A percentile compares a stretch with the other conserved stretches of the same genome.
Evolutionary conservation across 768 basidiomycete genomes (phyloP).

Genomic region (Artomyces pyxidatus): DNA sequence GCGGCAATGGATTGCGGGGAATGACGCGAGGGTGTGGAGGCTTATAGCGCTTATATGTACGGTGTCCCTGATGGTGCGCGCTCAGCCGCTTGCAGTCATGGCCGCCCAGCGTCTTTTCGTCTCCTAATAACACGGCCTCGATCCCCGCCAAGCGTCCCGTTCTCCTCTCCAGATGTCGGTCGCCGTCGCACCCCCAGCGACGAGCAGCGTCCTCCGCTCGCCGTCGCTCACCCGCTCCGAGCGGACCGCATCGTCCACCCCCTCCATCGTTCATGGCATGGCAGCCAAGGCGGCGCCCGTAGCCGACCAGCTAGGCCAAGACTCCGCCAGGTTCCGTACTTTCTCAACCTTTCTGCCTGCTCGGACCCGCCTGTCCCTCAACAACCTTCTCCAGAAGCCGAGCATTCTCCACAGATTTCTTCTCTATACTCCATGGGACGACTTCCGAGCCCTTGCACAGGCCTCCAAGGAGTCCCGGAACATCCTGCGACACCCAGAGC

Average conservation of each 20-base stretch:
- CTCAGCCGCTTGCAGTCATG: too few species aligned
- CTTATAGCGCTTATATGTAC: too few species aligned
- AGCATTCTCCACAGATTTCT: conserved; percentile 27
- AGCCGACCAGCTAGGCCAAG: not conserved
- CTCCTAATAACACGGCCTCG: too few species aligned
- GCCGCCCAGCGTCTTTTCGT: too few species aligned
- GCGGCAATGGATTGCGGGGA: too few species aligned
- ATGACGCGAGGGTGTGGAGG: too few species aligned
- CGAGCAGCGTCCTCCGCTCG: not conserved
- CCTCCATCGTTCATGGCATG: too few species aligned
- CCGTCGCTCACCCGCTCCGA: conserved; percentile 2
- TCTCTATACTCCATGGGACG: conserved; percentile 26
- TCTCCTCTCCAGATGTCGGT: not conserved
- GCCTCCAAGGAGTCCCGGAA: conserved; percentile 29
- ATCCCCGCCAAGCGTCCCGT: not conserved
- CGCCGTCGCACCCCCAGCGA: not conserved
- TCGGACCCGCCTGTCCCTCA: conserved; percentile 16
- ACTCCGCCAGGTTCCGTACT: not conserved
- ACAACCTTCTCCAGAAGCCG: conserved; percentile 26
- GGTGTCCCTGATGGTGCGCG: too few species aligned
- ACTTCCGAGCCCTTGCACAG: conserved; percentile 32
- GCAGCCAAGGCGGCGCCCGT: not conserved
- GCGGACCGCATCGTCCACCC: not conserved
- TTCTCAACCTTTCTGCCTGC: not conserved
- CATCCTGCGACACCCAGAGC: conserved; percentile 24